These are phyloP conservation scores for Ogataea corticis DNA, from an alignment of 805 yeast species.

Conservation along the genomic window DNA sequence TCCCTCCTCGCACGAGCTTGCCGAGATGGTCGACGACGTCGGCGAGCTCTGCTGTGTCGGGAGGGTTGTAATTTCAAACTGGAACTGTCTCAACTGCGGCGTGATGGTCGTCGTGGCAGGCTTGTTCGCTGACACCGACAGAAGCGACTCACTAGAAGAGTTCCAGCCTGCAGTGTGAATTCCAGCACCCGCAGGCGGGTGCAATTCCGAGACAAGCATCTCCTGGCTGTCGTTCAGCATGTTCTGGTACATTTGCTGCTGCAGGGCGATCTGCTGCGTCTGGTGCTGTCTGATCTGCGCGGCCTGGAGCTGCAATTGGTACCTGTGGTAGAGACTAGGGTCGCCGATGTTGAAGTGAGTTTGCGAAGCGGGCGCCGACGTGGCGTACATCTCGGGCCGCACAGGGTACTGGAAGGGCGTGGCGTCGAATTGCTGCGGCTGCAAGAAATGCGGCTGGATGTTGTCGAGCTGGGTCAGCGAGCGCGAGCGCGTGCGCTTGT, in stretches of 20 bases:
- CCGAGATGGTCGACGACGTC: constrained; percentile 25
- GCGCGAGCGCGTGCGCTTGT: constrained; percentile 37
- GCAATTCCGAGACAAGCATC: constrained; percentile 3
- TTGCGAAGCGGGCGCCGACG: constrained; percentile 28
- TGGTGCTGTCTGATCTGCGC: constrained; percentile 24
- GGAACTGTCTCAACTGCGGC: constrained; percentile 21
- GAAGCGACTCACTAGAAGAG: constrained; percentile 14
- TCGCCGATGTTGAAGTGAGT: constrained; percentile 18
- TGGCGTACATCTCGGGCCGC: constrained; percentile 1
- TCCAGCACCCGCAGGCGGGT: too few species aligned
- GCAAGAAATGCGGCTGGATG: constrained; percentile 13
- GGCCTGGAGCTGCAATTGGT: constrained; percentile 23
- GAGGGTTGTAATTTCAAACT: constrained; percentile 19
- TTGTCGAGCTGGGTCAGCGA: constrained; percentile 34
- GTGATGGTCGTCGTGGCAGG: constrained; percentile 9
- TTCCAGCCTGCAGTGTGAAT: constrained; percentile 8
- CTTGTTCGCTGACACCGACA: constrained; percentile 5
- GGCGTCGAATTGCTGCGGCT: constrained; percentile 1
- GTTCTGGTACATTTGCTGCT: constrained; percentile 13
- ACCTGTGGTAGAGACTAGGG: constrained; percentile 15
- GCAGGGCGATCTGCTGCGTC: constrained; percentile 20
- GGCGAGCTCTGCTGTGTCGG: constrained; percentile 8
- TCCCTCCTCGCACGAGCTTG: constrained; percentile 13
- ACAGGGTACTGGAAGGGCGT: neutral
- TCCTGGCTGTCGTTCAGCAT: constrained; percentile 6